A percentile compares a stretch with the other conserved stretches of the same genome.
These are phyloP conservation scores for Calonectria pseudoturangicola DNA, from an alignment of 2,329 filamentous ascomycete genomes.

Conservation along the genomic window DNA sequence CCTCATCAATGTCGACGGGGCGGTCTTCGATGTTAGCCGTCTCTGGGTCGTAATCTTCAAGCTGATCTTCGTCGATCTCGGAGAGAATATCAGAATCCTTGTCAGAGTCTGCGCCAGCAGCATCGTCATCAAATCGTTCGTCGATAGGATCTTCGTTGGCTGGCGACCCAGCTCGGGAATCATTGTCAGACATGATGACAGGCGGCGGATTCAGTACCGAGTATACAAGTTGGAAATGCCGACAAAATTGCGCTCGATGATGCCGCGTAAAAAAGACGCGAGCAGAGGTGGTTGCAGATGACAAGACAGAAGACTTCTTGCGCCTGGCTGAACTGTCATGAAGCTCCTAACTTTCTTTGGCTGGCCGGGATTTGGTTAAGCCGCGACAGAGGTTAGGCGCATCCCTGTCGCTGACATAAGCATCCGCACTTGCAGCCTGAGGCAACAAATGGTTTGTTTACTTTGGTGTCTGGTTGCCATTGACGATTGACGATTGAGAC, in stretches of 20 bases:
- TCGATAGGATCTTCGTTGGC: slow-evolving; percentile 59
- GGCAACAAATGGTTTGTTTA: slow-evolving; percentile 59
- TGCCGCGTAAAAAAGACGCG: neutral
- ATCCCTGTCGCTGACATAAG: slow-evolving; percentile 58
- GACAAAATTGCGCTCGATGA: neutral
- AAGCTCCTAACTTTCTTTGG: slow-evolving; percentile 43
- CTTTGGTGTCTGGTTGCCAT: slow-evolving; percentile 56
- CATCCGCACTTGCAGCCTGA: slow-evolving; percentile 46
- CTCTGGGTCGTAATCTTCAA: slow-evolving; percentile 81
- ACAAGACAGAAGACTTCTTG: slow-evolving; percentile 25
- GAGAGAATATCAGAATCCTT: slow-evolving; percentile 77
- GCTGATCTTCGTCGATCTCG: slow-evolving; percentile 82
- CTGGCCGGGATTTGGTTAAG: slow-evolving; percentile 32
- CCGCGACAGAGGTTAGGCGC: slow-evolving; percentile 48
- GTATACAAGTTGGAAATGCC: neutral
- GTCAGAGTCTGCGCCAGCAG: slow-evolving; percentile 67
- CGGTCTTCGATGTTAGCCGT: slow-evolving; percentile 78
- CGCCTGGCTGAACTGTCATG: slow-evolving; percentile 21
- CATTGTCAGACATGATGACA: slow-evolving; percentile 67
- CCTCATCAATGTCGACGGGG: slow-evolving; percentile 80
- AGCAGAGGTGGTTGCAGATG: neutral
- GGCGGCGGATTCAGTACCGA: slow-evolving; percentile 18
- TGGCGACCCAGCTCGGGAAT: slow-evolving; percentile 64
- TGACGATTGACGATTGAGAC: slow-evolving; percentile 50
- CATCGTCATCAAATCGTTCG: slow-evolving; percentile 56